phyloP scores from a whole-genome alignment of 2,329 filamentous ascomycete genomes.

The Zalaria sp. region DNA sequence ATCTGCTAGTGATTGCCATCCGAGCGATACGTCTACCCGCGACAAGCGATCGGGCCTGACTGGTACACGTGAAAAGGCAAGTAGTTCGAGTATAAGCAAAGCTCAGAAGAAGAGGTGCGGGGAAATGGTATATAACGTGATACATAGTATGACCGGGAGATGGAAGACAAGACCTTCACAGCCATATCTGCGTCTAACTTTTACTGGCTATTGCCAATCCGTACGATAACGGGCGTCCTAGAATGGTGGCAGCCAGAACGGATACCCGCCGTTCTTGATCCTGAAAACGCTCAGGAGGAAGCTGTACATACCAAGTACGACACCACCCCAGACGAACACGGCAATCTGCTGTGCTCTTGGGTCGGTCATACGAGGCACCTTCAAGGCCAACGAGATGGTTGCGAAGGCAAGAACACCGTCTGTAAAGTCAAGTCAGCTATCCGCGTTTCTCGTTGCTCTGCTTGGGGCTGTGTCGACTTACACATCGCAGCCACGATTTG shows the following conservation, averaged over 20 bases:
- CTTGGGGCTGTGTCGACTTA: slow-evolving; percentile 37
- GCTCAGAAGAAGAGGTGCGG: too few species aligned
- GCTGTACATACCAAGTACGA: slow-evolving; percentile 77
- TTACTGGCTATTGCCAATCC: too few species aligned
- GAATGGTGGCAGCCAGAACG: slow-evolving; percentile 88
- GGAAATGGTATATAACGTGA: too few species aligned
- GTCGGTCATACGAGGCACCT: slow-evolving; percentile 79
- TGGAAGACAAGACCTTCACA: too few species aligned
- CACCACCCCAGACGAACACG: slow-evolving; percentile 62
- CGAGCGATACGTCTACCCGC: too few species aligned
- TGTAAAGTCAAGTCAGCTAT: slow-evolving; percentile 17
- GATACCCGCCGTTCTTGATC: slow-evolving; percentile 88
- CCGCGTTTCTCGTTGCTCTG: neutral
- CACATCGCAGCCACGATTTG: slow-evolving; percentile 90
- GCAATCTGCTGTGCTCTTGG: slow-evolving; percentile 64
- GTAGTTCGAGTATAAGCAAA: too few species aligned
- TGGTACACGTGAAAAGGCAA: too few species aligned
- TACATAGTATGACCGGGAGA: too few species aligned
- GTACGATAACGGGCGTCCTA: slow-evolving; percentile 17
- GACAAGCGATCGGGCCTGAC: too few species aligned
- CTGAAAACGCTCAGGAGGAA: slow-evolving; percentile 90
- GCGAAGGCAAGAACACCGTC: slow-evolving; percentile 77
- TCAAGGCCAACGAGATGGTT: slow-evolving; percentile 78
- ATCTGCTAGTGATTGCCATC: too few species aligned
- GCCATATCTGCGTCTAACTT: too few species aligned